A percentile compares a stretch with the other conserved stretches of the same genome.
Evolutionary conservation across 2,329 filamentous ascomycete genomes (phyloP).

Genomic region (Ophiocordyceps australis): DNA sequence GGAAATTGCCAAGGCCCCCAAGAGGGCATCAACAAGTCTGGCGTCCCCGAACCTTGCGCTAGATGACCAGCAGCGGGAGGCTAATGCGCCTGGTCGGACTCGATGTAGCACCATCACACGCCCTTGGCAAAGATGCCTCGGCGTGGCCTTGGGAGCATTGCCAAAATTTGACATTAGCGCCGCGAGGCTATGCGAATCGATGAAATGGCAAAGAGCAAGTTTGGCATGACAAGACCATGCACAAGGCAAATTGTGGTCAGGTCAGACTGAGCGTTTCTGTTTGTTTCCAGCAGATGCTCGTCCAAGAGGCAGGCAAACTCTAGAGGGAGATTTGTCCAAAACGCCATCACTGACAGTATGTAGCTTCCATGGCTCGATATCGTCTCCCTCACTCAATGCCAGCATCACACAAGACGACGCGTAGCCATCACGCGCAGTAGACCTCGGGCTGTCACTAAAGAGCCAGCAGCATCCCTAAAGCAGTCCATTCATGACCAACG

Average conservation of each 20-base stretch:
- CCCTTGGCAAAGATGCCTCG: slow-evolving; percentile 18
- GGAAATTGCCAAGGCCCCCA: no score
- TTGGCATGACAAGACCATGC: no score
- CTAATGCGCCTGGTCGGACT: slow-evolving; percentile 40
- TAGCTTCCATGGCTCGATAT: slow-evolving; percentile 25
- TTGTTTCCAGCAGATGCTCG: slow-evolving; percentile 21
- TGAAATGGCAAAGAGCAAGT: no score
- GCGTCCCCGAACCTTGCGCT: slow-evolving; percentile 27
- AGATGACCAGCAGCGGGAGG: slow-evolving; percentile 22
- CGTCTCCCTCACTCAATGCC: slow-evolving; percentile 5
- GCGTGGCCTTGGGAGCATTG: slow-evolving; percentile 21
- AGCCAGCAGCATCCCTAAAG: slow-evolving; percentile 13
- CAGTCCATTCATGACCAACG: slow-evolving; percentile 28
- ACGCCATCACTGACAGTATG: slow-evolving; percentile 25
- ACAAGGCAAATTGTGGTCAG: no score
- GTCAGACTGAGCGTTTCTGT: slow-evolving; percentile 23
- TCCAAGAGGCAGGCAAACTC: no score
- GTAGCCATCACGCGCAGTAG: slow-evolving; percentile 4
- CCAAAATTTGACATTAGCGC: slow-evolving; percentile 5
- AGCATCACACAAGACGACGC: slow-evolving; percentile 6
- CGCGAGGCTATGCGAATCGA: neutral
- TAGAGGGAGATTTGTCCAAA: no score
- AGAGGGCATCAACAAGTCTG: no score
- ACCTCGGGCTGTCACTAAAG: slow-evolving; percentile 4
- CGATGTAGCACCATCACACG: slow-evolving; percentile 26